A percentile compares a stretch with the other conserved stretches of the same genome.
Conservation (phyloP, 148 eudicot genomes). For the Persicaria tinctoria region DNA sequence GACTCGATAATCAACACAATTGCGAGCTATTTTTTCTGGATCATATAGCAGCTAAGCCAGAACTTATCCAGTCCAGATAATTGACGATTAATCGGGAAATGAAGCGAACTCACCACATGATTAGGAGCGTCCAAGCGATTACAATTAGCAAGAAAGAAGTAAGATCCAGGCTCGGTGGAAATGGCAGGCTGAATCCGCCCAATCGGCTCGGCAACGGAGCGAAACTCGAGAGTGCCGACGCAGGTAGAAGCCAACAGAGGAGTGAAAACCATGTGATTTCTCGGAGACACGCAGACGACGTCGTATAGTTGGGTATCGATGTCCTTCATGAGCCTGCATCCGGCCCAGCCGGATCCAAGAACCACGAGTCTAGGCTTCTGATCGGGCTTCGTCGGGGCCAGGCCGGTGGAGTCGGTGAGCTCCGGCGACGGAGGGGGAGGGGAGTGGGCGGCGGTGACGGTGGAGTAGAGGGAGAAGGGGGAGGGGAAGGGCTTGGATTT, state of each 20-base stretch:
- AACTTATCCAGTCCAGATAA: neutral
- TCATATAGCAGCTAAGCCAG: neutral
- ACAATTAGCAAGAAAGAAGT: slow-evolving; percentile 76
- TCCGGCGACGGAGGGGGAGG: neutral
- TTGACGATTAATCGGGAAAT: too few relatives aligned
- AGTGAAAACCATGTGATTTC: slow-evolving; percentile 95
- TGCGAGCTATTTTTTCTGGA: neutral
- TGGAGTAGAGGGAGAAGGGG: slow-evolving; percentile 12
- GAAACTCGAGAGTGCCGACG: slow-evolving; percentile 85
- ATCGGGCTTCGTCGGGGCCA: slow-evolving; percentile 65
- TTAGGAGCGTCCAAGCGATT: slow-evolving; percentile 49
- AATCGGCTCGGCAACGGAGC: slow-evolving; percentile 84
- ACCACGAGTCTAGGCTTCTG: slow-evolving; percentile 88
- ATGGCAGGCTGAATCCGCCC: slow-evolving; percentile 65
- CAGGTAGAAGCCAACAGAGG: slow-evolving; percentile 94
- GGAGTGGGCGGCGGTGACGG: slow-evolving; percentile 6
- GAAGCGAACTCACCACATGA: slow-evolving; percentile 50
- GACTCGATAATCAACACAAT: neutral
- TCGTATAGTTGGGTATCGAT: slow-evolving; percentile 65
- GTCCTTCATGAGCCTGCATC: slow-evolving; percentile 78
- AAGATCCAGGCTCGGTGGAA: slow-evolving; percentile 66
- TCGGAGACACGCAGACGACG: slow-evolving; percentile 79
- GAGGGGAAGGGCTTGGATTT: neutral
- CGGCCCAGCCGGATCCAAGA: slow-evolving; percentile 90
- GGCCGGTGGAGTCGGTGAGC: slow-evolving; percentile 14